phyloP scores from a whole-genome alignment of 306 rosid species.

The peach (Prunus persica) region DNA sequence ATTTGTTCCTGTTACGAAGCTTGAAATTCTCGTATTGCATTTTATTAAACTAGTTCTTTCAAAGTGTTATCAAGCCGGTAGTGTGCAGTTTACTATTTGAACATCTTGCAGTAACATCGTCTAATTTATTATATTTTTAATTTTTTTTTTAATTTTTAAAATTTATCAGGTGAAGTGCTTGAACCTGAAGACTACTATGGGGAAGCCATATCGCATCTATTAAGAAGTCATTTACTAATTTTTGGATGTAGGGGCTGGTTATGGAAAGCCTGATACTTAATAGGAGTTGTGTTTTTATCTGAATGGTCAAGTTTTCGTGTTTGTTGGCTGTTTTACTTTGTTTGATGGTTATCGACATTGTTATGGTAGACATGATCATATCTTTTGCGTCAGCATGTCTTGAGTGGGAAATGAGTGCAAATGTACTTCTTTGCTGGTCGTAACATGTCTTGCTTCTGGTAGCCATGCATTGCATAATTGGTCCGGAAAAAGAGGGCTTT shows the following conservation, averaged over 20 bases:
- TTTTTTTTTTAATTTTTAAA: not conserved
- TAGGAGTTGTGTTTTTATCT: not conserved
- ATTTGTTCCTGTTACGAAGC: not conserved
- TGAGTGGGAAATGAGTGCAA: too few relatives aligned
- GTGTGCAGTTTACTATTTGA: not conserved
- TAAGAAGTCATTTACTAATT: not conserved
- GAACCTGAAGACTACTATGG: constrained; percentile 42
- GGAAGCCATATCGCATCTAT: constrained; percentile 35
- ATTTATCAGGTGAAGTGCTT: constrained; percentile 36
- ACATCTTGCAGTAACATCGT: not conserved
- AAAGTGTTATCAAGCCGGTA: too few relatives aligned
- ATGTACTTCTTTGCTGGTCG: too few relatives aligned
- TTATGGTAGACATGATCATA: not conserved
- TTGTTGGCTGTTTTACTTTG: not conserved
- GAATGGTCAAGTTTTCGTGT: not conserved
- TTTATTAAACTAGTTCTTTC: not conserved
- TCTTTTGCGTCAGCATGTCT: not conserved
- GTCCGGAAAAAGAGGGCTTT: too few relatives aligned
- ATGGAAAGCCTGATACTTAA: not conserved
- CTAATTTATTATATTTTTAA: not conserved
- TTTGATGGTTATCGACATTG: not conserved
- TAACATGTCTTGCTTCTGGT: too few relatives aligned
- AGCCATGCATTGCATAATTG: too few relatives aligned
- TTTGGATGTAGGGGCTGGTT: not conserved
- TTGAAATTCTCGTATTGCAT: not conserved